Conservation (phyloP, 495 filamentous ascomycete genomes). For the Terfezia boudieri region DNA sequence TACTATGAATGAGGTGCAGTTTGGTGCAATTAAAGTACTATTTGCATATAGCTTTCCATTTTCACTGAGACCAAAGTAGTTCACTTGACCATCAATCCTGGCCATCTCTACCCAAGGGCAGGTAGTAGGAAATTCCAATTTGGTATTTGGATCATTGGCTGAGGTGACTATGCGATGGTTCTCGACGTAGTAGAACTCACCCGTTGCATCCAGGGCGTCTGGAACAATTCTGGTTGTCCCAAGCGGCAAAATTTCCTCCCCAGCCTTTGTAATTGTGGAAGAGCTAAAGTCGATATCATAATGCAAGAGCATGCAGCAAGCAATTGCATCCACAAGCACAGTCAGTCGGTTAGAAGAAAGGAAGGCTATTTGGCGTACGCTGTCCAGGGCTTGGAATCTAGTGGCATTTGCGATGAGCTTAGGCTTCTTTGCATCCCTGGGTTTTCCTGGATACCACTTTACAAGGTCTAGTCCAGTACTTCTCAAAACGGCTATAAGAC, state of each 20-base stretch:
- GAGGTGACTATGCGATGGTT: not conserved
- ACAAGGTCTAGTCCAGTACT: slow-evolving; percentile 38
- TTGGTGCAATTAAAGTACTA: slow-evolving; percentile 45
- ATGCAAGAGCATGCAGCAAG: not conserved
- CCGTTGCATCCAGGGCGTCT: not conserved
- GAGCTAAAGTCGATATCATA: not conserved
- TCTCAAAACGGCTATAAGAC: slow-evolving; percentile 51
- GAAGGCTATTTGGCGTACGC: slow-evolving; percentile 17
- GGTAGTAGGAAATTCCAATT: slow-evolving; percentile 23
- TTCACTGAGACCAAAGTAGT: slow-evolving; percentile 42
- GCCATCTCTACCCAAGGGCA: slow-evolving; percentile 32
- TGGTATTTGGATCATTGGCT: slow-evolving; percentile 6
- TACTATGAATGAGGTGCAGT: slow-evolving; percentile 73
- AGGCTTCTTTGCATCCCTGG: slow-evolving; percentile 24
- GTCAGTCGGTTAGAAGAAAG: not conserved
- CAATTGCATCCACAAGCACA: not conserved
- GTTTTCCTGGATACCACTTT: slow-evolving; percentile 34
- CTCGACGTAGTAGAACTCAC: not conserved
- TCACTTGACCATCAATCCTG: slow-evolving; percentile 10
- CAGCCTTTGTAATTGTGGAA: not conserved
- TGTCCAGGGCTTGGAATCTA: slow-evolving; percentile 20
- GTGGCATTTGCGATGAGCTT: slow-evolving; percentile 27
- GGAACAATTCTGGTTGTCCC: not conserved
- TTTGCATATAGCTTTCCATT: slow-evolving; percentile 63
- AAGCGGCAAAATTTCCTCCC: not conserved